Base-by-base conservation (phyloP, 345 rosid genomes). In the Euphorbia tirucalli region DNA sequence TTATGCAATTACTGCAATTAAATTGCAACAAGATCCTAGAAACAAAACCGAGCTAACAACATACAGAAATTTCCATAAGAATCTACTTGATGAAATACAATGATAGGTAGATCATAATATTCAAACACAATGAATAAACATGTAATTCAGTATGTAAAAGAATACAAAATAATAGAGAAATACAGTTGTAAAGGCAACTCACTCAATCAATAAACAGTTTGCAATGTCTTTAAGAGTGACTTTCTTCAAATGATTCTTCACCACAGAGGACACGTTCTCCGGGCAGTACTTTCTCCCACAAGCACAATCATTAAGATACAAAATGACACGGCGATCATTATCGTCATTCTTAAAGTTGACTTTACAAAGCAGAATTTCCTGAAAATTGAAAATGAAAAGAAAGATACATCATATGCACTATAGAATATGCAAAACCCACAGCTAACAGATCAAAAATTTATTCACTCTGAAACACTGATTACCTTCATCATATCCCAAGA, bases 401-500 rank as follows among this genome's bases (percentile, higher is more conserved):
- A 75, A 43, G 56, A 21, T 3, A 41, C 22, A 39, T 59, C 55
- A 24, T 41, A 49, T 60, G 10, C 37, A 25, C 61, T 16, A 11
- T 19, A 24, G 41, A 46, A 61, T 16, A 58, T 13, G 43, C 35
- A 11, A 31, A 62, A 39, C 16, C 16, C 59, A 44, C 43, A 24
- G 39, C 14, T 31, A 14, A 3, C 16, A 22, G 11, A 16, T 4
- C 44, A 63, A 13, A 7, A 56, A 39, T 43, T 22, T 43, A 52
- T 52, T 52, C 24, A 28, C 30, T 43, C 0, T 41, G 25, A 32
- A 58, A 63, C 15, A 68, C 37, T 61, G 30, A 44, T 28, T 80
- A 95, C 99, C 98, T 95, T 95, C 99, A 95, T 95, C 80, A 82
- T 74, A 69, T 95, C 99, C 99, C 99, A 95, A 11, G 96, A 95